Evolutionary conservation across 2,329 filamentous ascomycete species (phyloP).

Genomic region (Scytalidium sp.): DNA sequence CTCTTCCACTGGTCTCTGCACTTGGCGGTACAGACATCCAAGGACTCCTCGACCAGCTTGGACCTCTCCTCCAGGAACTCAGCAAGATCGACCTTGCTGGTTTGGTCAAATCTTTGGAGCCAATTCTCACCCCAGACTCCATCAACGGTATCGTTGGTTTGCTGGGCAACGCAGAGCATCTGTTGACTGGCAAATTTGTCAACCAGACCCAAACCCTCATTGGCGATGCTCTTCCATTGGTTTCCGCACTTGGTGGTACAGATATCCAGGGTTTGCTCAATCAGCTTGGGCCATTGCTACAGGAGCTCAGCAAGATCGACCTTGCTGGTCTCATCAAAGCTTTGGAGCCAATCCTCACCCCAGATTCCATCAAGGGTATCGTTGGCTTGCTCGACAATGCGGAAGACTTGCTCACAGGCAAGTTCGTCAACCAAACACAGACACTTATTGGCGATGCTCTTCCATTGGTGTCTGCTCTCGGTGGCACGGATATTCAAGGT

Average conservation of each 20-base stretch:
- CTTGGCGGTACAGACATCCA: conserved; percentile 33
- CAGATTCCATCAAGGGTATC: not conserved
- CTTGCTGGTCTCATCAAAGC: not conserved
- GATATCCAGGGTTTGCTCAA: no score
- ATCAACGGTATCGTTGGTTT: no score
- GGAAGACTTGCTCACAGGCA: not conserved
- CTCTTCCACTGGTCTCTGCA: conserved; percentile 28
- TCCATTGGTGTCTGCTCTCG: not conserved
- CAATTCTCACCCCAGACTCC: no score
- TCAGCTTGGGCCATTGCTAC: not conserved
- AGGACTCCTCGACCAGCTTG: conserved; percentile 26
- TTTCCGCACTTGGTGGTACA: no score
- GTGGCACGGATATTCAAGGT: not conserved
- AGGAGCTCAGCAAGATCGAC: not conserved
- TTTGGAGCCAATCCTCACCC: not conserved
- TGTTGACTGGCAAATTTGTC: no score
- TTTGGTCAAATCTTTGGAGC: no score
- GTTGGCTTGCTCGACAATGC: not conserved
- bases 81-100: conserved; percentile 15
- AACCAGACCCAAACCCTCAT: no score
- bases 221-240: no score
- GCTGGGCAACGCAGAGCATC: no score
- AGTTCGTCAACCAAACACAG: not conserved
- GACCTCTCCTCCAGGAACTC: conserved; percentile 30
- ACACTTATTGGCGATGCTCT: not conserved